Evolutionary conservation across 352 stramenopile species (phyloP).

Genomic region (Thalassiosira mediterranea): DNA sequence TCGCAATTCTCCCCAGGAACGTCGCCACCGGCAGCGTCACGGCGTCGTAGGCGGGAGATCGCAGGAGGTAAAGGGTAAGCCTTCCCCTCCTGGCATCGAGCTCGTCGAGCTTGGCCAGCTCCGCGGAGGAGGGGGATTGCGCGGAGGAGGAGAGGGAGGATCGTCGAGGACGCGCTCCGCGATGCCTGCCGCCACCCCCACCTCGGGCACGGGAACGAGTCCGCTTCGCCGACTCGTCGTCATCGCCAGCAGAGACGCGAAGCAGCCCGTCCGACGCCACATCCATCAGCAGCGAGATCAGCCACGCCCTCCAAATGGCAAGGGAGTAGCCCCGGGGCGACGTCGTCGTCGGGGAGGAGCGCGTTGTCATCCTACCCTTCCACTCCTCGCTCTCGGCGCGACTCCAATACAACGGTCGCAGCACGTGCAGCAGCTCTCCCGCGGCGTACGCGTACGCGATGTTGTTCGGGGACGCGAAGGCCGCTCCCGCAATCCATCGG

Average conservation of each 20-base stretch:
- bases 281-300: constrained; percentile 48
- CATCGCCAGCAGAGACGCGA: constrained; percentile 13
- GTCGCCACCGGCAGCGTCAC: constrained; percentile 41
- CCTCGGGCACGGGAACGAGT: constrained; percentile 1
- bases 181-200: not conserved
- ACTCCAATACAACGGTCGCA: constrained; percentile 58
- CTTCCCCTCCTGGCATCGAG: constrained; percentile 66
- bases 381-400: constrained; percentile 36
- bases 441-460: constrained; percentile 35
- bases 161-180: not conserved
- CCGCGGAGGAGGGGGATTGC: constrained; percentile 69
- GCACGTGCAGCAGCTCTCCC: constrained; percentile 53
- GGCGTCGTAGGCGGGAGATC: constrained; percentile 47
- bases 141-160: constrained; percentile 76
- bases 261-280: constrained; percentile 50
- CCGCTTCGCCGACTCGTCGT: not conserved
- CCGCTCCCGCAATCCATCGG: constrained; percentile 1
- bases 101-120: constrained; percentile 72
- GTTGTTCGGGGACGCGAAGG: constrained; percentile 12
- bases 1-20: constrained; percentile 48
- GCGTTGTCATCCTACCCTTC: not conserved
- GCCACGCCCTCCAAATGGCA: constrained; percentile 52
- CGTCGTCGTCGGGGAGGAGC: not conserved
- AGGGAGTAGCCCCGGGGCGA: constrained; percentile 14
- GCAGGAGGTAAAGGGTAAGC: constrained; percentile 44